These are phyloP conservation scores for Fusarium sp. DNA, from an alignment of 2,329 filamentous ascomycete genomes.

Conservation along the genomic window DNA sequence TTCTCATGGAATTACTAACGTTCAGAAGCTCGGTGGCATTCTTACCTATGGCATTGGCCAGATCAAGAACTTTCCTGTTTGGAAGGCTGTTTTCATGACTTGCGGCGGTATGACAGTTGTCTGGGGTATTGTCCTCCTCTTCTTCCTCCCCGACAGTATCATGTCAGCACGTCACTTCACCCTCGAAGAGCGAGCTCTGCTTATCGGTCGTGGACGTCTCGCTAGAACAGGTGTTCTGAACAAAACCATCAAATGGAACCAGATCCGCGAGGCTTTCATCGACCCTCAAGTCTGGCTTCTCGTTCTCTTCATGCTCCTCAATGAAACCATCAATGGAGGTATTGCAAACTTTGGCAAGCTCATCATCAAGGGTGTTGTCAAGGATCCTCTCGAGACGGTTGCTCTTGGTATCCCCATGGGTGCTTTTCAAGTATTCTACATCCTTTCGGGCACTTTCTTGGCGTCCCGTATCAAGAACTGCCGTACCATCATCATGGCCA, in stretches of 20 bases:
- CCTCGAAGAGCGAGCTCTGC: slow-evolving; percentile 54
- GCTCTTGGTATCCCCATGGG: slow-evolving; percentile 66
- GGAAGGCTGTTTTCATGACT: slow-evolving; percentile 66
- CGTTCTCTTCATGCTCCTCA: slow-evolving; percentile 66
- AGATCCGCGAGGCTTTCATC: slow-evolving; percentile 61
- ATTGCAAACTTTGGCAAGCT: slow-evolving; percentile 67
- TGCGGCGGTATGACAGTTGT: slow-evolving; percentile 62
- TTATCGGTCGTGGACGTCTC: slow-evolving; percentile 70
- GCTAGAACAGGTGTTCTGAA: slow-evolving; percentile 62
- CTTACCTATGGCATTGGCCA: slow-evolving; percentile 66
- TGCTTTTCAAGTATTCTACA: slow-evolving; percentile 63
- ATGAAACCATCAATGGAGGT: slow-evolving; percentile 65
- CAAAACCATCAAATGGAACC: slow-evolving; percentile 59
- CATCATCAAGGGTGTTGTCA: slow-evolving; percentile 62
- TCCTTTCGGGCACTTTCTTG: slow-evolving; percentile 63
- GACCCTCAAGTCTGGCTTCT: slow-evolving; percentile 66
- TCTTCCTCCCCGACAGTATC: slow-evolving; percentile 61
- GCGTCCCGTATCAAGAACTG: slow-evolving; percentile 62
- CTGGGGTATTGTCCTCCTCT: slow-evolving; percentile 59
- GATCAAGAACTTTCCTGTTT: slow-evolving; percentile 57
- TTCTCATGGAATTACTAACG: background rate
- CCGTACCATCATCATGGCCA: slow-evolving; percentile 63
- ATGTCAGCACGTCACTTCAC: slow-evolving; percentile 49
- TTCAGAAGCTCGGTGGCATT: slow-evolving; percentile 52
- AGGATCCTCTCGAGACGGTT: slow-evolving; percentile 54